Conservation (phyloP, 2,329 filamentous ascomycete genomes). For the Diaporthe batatas region DNA sequence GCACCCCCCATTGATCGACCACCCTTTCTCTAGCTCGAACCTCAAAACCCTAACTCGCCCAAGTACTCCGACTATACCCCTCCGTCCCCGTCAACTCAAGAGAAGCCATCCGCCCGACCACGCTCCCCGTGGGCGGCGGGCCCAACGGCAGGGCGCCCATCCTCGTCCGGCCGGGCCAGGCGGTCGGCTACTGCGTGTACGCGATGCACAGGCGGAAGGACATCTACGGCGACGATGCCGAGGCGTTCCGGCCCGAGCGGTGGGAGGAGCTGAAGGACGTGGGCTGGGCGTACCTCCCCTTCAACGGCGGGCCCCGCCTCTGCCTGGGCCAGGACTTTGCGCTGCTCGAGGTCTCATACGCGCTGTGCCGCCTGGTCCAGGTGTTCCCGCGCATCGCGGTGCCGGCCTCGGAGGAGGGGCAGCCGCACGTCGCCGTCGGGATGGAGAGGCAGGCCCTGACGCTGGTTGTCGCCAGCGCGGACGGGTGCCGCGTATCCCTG, state of each 20-base stretch:
- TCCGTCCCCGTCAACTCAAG: constrained; percentile 52
- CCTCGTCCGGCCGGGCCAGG: constrained; percentile 48
- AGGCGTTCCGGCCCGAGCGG: constrained; percentile 54
- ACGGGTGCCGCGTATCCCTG: constrained; percentile 22
- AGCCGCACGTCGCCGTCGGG: constrained; percentile 42
- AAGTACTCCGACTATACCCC: constrained; percentile 52
- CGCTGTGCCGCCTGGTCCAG: constrained; percentile 43
- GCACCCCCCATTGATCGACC: neutral
- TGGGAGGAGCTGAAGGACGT: constrained; percentile 51
- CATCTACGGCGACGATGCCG: constrained; percentile 53
- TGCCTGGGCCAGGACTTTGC: constrained; percentile 54
- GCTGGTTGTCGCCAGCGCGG: constrained; percentile 41
- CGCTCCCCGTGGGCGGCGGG: constrained; percentile 55
- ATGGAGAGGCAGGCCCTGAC: constrained; percentile 45
- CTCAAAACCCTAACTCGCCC: neutral
- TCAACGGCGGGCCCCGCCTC: constrained; percentile 54
- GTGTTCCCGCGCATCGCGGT: constrained; percentile 42
- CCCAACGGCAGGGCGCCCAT: constrained; percentile 50
- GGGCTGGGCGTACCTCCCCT: constrained; percentile 53
- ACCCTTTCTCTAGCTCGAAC: neutral
- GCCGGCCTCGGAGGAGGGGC: constrained; percentile 43
- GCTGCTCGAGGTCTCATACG: constrained; percentile 46
- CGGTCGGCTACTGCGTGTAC: constrained; percentile 50
- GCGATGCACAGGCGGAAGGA: constrained; percentile 51
- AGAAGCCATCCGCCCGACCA: constrained; percentile 48